A percentile compares a stretch with the other conserved stretches of the same genome.
phyloP scores from a whole-genome alignment of 2,329 filamentous ascomycete genomes.

The Aspergillus vadensis region DNA sequence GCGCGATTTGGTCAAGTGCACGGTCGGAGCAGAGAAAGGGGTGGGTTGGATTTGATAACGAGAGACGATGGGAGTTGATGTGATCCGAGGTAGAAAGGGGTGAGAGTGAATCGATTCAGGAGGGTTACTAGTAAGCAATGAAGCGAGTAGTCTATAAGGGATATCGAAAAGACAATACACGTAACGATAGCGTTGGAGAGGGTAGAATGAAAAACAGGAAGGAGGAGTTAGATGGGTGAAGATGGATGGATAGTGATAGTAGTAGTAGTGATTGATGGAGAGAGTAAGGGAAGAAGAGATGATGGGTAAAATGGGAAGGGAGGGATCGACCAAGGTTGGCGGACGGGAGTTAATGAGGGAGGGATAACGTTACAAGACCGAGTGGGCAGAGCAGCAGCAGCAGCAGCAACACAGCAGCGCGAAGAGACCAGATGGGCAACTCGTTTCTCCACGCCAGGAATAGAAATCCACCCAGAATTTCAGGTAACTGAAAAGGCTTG shows the following conservation, averaged over 20 bases:
- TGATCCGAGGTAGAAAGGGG: not conserved
- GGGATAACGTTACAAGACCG: constrained; percentile 3
- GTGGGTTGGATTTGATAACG: not conserved
- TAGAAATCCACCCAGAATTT: constrained; percentile 19
- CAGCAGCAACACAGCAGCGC: constrained; percentile 6
- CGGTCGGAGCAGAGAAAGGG: not conserved
- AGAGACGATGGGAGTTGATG: constrained; percentile 6
- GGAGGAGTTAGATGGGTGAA: not conserved
- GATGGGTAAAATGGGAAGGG: constrained; percentile 5
- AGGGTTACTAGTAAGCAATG: constrained; percentile 1
- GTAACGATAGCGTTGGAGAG: not conserved
- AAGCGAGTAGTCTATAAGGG: constrained; percentile 2
- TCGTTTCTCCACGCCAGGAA: constrained; percentile 22
- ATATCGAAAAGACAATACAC: not conserved
- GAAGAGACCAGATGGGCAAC: constrained; percentile 16
- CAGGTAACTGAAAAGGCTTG: constrained; percentile 28
- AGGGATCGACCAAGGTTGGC: constrained; percentile 10
- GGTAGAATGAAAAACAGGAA: not conserved
- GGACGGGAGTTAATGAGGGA: constrained; percentile 15
- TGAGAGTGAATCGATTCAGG: not conserved
- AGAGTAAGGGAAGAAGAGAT: not conserved
- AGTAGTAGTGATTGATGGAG: constrained; percentile 1
- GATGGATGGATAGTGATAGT: not conserved
- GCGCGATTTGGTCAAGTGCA: constrained; percentile 1
- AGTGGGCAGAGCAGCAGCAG: not conserved